Evolutionary conservation across 768 basidiomycete species (phyloP).

Genomic region (Fibroporia radiculosa): DNA sequence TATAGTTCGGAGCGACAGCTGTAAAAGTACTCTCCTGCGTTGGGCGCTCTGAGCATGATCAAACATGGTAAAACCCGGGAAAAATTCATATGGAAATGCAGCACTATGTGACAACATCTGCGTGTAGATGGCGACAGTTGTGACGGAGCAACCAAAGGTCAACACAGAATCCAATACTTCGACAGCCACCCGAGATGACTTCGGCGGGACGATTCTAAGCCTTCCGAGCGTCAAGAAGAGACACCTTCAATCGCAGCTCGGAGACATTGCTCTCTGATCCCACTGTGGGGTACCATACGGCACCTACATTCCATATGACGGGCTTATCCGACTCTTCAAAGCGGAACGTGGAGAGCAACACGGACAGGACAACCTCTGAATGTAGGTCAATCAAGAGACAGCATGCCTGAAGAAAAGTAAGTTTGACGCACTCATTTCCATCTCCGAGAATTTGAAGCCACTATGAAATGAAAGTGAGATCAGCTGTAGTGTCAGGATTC

Average conservation of each 20-base stretch:
- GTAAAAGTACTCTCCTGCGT: too few species aligned
- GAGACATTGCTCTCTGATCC: not conserved
- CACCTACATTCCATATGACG: constrained; percentile 24
- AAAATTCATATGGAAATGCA: too few species aligned
- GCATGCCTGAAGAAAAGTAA: not conserved
- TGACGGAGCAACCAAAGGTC: too few species aligned
- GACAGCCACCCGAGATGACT: too few species aligned
- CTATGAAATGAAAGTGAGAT: constrained; percentile 2
- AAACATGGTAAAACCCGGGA: too few species aligned
- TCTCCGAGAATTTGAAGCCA: constrained; percentile 18
- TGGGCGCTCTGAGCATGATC: too few species aligned
- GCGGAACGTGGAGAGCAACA: constrained; percentile 19
- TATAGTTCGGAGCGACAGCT: too few species aligned
- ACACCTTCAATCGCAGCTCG: constrained; percentile 2
- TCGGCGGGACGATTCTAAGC: too few species aligned
- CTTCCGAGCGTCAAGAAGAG: too few species aligned
- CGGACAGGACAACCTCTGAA: constrained; percentile 23
- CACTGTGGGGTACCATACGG: constrained; percentile 21
- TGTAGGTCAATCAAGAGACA: not conserved
- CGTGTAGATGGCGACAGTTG: too few species aligned
- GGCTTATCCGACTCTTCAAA: constrained; percentile 19
- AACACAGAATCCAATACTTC: too few species aligned
- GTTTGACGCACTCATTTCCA: constrained; percentile 16
- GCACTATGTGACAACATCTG: too few species aligned
- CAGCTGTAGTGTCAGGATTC: not conserved